These are phyloP conservation scores for Dillenia turbinata DNA, from an alignment of 164 flowering plant species.

Conservation along the genomic window DNA sequence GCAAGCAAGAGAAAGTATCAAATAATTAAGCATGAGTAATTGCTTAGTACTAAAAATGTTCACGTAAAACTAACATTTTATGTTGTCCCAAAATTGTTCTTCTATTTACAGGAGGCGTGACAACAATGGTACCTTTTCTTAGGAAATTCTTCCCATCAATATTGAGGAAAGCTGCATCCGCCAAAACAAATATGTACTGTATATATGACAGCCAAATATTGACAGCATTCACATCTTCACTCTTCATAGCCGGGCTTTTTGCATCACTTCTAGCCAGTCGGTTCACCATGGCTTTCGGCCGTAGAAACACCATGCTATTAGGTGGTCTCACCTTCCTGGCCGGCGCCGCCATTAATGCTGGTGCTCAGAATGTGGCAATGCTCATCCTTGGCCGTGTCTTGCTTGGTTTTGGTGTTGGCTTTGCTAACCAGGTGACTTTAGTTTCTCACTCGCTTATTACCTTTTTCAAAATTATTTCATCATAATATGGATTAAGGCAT, in stretches of 20 bases:
- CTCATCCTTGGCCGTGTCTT: slow-evolving; percentile 73
- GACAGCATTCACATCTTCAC: slow-evolving; percentile 68
- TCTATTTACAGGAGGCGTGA: slow-evolving; percentile 56
- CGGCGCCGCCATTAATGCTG: slow-evolving; percentile 55
- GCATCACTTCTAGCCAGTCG: slow-evolving; percentile 47
- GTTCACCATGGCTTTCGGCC: slow-evolving; percentile 41
- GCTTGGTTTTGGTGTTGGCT: slow-evolving; percentile 71
- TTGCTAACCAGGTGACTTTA: slow-evolving; percentile 53
- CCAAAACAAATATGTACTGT: slow-evolving; percentile 48
- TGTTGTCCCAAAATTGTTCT: not conserved
- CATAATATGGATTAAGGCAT: too few relatives aligned
- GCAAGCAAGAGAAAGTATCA: too few relatives aligned
- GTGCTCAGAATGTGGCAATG: slow-evolving; percentile 51
- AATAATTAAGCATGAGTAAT: too few relatives aligned
- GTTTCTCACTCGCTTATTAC: not conserved
- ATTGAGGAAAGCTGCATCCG: slow-evolving; percentile 26
- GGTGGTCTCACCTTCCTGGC: slow-evolving; percentile 59
- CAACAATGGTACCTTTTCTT: slow-evolving; percentile 66
- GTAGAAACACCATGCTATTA: slow-evolving; percentile 47
- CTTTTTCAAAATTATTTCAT: too few relatives aligned
- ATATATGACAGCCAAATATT: slow-evolving; percentile 48
- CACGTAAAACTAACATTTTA: not conserved
- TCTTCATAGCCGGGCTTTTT: slow-evolving; percentile 62
- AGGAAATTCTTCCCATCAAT: slow-evolving; percentile 56
- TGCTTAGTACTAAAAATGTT: too few relatives aligned